A percentile compares a stretch with the other conserved stretches of the same genome.
Conservation (phyloP, 768 basidiomycete genomes). For the Lentinus brumalis region DNA sequence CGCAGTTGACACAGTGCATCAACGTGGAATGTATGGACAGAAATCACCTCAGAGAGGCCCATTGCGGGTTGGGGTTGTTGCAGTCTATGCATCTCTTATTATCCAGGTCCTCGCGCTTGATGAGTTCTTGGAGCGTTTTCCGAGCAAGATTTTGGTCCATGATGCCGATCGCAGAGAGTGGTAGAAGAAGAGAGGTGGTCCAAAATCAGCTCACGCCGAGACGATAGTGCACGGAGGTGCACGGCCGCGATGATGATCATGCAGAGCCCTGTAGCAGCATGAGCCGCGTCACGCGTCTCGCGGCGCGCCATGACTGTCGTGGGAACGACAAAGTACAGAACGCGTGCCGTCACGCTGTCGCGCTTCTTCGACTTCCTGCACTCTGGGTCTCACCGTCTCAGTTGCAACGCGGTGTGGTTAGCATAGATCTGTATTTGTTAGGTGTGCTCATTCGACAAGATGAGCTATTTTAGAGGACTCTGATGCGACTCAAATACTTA, state of each 20-base stretch:
- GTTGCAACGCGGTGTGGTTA: not conserved
- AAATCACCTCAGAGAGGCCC: constrained; percentile 80
- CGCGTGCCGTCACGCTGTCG: constrained; percentile 11
- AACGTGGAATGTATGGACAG: constrained; percentile 3
- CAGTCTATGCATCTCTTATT: constrained; percentile 87
- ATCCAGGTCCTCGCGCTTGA: constrained; percentile 66
- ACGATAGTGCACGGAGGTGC: not conserved
- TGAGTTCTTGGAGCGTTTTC: constrained; percentile 73
- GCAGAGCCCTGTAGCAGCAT: not conserved
- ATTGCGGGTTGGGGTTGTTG: constrained; percentile 88
- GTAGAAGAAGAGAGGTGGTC: constrained; percentile 11
- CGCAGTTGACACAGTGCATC: constrained; percentile 6
- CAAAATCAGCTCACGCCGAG: constrained; percentile 4
- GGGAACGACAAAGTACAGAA: constrained; percentile 16
- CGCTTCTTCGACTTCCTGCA: not conserved
- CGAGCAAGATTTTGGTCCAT: constrained; percentile 67
- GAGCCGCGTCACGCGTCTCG: not conserved
- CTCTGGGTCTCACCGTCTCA: not conserved
- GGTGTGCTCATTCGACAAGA: not conserved
- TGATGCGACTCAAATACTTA: not conserved
- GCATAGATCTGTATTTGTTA: no score
- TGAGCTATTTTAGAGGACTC: not conserved
- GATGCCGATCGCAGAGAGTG: not conserved
- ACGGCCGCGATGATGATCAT: constrained; percentile 14
- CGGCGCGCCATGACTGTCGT: constrained; percentile 6